Conservation (phyloP, 2,329 filamentous ascomycete species). For the Aspergillus neotritici region DNA sequence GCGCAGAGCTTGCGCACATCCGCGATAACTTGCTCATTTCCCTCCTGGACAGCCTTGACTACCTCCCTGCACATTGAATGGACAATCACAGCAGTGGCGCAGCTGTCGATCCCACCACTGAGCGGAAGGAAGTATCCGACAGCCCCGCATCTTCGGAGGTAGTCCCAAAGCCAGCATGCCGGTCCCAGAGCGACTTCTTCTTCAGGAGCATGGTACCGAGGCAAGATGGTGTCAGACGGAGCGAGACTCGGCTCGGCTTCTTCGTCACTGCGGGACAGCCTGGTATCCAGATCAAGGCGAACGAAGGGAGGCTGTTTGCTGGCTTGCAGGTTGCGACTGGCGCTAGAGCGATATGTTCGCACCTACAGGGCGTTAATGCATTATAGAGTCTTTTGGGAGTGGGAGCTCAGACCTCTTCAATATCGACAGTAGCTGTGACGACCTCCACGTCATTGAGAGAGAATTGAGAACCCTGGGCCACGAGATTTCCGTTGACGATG, state of each 20-base stretch:
- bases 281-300: conserved; percentile 35
- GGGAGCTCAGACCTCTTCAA: conserved; percentile 61
- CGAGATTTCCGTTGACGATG: conserved; percentile 55
- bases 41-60: conserved; percentile 29
- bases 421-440: conserved; percentile 59
- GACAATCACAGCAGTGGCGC: conserved; percentile 36
- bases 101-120: conserved; percentile 38
- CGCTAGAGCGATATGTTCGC: conserved; percentile 27
- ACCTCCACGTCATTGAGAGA: conserved; percentile 61
- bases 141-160: conserved; percentile 33
- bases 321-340: conserved; percentile 31
- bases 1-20: conserved; percentile 50
- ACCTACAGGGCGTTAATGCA: conserved; percentile 22
- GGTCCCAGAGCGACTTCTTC: conserved; percentile 63
- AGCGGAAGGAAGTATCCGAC: conserved; percentile 38
- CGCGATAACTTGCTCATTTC: conserved; percentile 47
- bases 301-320: conserved; percentile 27
- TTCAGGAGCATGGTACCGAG: conserved; percentile 56
- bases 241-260: conserved; percentile 43
- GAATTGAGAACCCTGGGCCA: conserved; percentile 64
- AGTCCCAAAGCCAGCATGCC: conserved; percentile 58
- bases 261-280: conserved; percentile 29
- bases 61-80: conserved; percentile 37
- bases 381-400: conserved; percentile 24
- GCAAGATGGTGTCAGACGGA: conserved; percentile 42